phyloP scores from a whole-genome alignment of 2,329 filamentous ascomycete genomes.

The Colletotrichum sp. region DNA sequence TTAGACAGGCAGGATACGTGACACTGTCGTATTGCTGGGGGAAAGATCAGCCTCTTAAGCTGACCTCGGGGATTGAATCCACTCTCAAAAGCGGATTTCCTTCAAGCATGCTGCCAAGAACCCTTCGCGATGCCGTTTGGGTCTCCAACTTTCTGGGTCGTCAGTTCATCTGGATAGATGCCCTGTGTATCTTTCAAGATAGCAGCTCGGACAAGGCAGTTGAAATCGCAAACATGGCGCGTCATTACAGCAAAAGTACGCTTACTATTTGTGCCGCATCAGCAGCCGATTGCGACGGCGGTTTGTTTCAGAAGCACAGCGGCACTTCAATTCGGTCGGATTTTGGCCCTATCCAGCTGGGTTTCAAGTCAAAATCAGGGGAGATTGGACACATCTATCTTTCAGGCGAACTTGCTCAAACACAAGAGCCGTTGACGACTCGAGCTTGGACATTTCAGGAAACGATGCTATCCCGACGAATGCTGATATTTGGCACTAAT shows the following conservation, averaged over 20 bases:
- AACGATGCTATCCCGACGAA: not conserved
- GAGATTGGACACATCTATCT: not conserved
- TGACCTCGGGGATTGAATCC: not conserved
- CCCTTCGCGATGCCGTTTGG: not conserved
- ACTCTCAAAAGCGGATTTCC: not conserved
- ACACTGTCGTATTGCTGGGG: not conserved
- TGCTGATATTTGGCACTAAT: not conserved
- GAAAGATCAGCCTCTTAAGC: not conserved
- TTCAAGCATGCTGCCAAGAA: not conserved
- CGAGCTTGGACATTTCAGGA: not conserved
- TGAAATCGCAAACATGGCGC: constrained; percentile 1
- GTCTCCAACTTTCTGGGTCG: not conserved
- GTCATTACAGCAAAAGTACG: not conserved
- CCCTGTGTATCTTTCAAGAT: constrained; percentile 14
- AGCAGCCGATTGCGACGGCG: not conserved
- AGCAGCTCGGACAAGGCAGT: constrained; percentile 2
- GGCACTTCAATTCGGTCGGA: too few species aligned
- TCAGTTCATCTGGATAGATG: not conserved
- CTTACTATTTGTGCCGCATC: not conserved
- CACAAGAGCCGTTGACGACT: accelerated
- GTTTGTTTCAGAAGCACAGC: not conserved
- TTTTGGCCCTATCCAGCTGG: not conserved
- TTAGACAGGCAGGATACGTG: too few species aligned
- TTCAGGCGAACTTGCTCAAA: accelerated
- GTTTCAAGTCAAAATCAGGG: not conserved